Evolutionary conservation across 257 asterid genomes (phyloP).

Genomic region (Nicotiana paniculata): DNA sequence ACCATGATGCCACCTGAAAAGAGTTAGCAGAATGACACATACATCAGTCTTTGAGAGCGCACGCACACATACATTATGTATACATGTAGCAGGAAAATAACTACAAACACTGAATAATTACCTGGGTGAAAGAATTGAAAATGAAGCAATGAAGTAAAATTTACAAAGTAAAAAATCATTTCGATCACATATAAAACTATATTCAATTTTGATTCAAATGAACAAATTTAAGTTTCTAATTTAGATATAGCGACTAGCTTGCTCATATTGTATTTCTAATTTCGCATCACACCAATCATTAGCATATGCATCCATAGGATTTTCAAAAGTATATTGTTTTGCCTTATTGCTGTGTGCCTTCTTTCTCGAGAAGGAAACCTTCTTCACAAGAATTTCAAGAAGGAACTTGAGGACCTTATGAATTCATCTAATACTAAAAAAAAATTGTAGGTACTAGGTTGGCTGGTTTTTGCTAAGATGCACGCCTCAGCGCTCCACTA

Average conservation of each 20-base stretch:
- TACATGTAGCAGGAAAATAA: not conserved
- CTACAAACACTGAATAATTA: not conserved
- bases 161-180: not conserved
- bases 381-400: not conserved
- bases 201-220: not conserved
- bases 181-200: not conserved
- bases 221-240: not conserved
- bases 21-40: conserved; percentile 15
- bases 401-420: not conserved
- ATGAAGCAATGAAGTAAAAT: not conserved
- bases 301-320: not conserved
- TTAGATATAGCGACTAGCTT: not conserved
- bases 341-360: not conserved
- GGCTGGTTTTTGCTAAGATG: not conserved
- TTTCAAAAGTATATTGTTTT: not conserved
- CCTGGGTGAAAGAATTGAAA: not conserved
- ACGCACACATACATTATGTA: not conserved
- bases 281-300: not conserved
- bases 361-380: not conserved
- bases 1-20: conserved; percentile 97
- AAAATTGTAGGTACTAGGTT: not conserved
- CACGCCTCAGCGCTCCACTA: not conserved
- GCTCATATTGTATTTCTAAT: not conserved
- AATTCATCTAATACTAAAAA: not conserved
- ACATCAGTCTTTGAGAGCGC: not conserved